Conservation (phyloP, 2,329 filamentous ascomycete species). For the Penicillium hordei region DNA sequence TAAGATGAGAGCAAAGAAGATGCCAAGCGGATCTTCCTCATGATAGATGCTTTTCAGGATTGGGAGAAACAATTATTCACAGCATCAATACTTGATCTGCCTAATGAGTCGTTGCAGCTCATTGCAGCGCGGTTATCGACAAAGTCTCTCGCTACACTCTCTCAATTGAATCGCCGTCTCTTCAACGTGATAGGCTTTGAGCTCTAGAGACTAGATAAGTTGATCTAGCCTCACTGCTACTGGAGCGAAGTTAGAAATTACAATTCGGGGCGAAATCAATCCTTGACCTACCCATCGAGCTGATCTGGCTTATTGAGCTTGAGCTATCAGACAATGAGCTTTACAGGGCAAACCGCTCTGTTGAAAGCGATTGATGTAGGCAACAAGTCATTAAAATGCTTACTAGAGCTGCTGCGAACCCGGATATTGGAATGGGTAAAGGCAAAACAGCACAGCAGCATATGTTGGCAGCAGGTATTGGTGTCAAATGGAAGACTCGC, state of each 20-base stretch:
- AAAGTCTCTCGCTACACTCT: not conserved
- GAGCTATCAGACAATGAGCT: not conserved
- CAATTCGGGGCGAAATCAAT: not conserved
- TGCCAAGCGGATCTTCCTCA: not conserved
- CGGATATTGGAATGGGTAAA: not conserved
- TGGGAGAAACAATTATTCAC: not conserved
- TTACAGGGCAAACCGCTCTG: not conserved
- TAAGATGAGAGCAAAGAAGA: not conserved
- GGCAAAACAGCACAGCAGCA: not conserved
- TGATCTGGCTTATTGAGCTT: not conserved
- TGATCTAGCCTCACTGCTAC: no score
- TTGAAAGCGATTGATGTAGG: not conserved
- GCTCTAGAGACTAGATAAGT: not conserved
- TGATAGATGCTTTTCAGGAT: not conserved
- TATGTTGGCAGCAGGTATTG: not conserved
- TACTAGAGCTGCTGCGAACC: not conserved
- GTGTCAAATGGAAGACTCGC: not conserved
- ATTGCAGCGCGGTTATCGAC: not conserved
- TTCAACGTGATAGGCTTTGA: not conserved
- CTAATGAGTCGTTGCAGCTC: not conserved
- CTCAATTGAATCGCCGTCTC: not conserved
- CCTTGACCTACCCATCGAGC: not conserved
- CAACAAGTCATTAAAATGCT: not conserved
- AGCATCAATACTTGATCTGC: not conserved
- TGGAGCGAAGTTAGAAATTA: not conserved